phyloP scores from a whole-genome alignment of 176 grass and related monocot species.

The Paspalum notatum region DNA sequence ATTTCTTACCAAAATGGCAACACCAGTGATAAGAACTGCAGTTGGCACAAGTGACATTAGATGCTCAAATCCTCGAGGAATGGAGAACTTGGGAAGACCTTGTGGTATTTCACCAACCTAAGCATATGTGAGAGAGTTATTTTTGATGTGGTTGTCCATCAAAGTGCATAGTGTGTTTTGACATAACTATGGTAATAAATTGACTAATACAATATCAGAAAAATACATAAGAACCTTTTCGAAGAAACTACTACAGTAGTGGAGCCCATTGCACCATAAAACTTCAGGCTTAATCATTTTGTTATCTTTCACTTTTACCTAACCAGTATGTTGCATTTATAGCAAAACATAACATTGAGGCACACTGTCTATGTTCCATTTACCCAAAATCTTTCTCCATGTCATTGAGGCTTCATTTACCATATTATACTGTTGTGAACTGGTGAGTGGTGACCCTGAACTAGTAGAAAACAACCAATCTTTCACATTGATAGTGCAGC shows the following conservation, averaged over 20 bases:
- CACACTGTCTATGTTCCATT: background rate
- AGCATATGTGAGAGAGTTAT: conserved; percentile 11
- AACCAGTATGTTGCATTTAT: background rate
- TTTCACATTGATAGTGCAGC: no score
- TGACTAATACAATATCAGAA: background rate
- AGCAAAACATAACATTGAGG: background rate
- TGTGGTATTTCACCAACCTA: conserved; percentile 98
- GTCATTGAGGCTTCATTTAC: background rate
- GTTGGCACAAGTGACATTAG: conserved; percentile 71
- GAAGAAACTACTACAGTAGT: background rate
- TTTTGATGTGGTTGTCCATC: background rate
- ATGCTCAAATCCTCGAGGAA: conserved; percentile 89
- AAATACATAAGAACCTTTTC: background rate
- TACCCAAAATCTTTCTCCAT: background rate
- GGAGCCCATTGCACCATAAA: no score
- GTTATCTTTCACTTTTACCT: background rate
- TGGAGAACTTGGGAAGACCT: conserved; percentile 83
- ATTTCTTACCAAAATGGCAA: conserved; percentile 87
- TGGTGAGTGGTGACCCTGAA: background rate
- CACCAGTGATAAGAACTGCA: conserved; percentile 91
- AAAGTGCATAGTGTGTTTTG: conserved; percentile 2
- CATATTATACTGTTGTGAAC: background rate
- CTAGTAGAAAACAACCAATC: background rate
- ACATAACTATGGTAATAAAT: background rate
- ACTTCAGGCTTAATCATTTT: background rate